phyloP scores from a whole-genome alignment of 257 asterid genomes.

The Capsicum pubescens region DNA sequence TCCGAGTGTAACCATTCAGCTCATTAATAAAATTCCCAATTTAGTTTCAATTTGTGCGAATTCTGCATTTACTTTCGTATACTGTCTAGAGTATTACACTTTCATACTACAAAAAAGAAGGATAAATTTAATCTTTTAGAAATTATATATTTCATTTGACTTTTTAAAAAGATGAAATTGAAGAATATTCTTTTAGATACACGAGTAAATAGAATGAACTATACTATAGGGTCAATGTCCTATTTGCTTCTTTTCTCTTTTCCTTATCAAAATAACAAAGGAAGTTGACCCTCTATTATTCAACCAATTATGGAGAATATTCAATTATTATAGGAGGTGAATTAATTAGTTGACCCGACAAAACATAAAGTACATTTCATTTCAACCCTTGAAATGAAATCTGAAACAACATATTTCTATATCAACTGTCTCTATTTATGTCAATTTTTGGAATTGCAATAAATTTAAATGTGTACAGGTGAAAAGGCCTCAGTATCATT shows the following conservation, averaged over 20 bases:
- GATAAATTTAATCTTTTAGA: neutral
- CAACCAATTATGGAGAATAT: neutral
- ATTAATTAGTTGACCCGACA: constrained; percentile 15
- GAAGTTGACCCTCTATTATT: neutral
- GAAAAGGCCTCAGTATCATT: no score
- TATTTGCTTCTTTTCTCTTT: neutral
- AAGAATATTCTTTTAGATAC: neutral
- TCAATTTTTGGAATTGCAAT: neutral
- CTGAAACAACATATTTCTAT: neutral
- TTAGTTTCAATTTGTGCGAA: no score
- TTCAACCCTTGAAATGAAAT: constrained; percentile 8
- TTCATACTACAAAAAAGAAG: neutral
- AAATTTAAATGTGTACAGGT: no score
- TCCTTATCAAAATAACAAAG: neutral
- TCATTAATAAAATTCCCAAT: no score
- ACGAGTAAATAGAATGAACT: neutral
- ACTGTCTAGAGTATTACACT: no score
- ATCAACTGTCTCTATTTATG: neutral
- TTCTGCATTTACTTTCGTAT: no score
- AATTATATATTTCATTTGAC: neutral
- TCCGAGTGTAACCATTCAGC: no score
- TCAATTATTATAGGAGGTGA: constrained; percentile 1
- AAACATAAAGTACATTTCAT: neutral
- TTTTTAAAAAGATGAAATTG: neutral
- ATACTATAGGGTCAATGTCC: neutral